A percentile compares a stretch with the other conserved stretches of the same genome.
phyloP scores from a whole-genome alignment of 2,329 filamentous ascomycete species.

The Diaporthe eres region DNA sequence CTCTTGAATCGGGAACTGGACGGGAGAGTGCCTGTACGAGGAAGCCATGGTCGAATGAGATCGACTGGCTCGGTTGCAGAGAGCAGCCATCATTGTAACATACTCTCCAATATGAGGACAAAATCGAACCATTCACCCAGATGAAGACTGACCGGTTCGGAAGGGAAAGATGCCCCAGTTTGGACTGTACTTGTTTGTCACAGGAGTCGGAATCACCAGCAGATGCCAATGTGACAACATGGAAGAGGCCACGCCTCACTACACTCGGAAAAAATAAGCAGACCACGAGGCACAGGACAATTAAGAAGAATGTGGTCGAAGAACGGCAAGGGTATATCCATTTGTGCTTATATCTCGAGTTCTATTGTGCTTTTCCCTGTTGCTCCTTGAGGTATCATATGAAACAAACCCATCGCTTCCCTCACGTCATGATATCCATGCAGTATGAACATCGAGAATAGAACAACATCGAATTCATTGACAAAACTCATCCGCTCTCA shows the following conservation, averaged over 20 bases:
- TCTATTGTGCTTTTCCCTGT: conserved; percentile 23
- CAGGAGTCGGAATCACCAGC: neutral
- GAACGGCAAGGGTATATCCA: conserved; percentile 36
- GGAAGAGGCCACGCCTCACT: neutral
- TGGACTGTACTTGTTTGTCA: too few relatives aligned
- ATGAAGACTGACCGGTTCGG: neutral
- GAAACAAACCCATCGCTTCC: conserved; percentile 38
- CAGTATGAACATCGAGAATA: conserved; percentile 31
- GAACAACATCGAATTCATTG: conserved; percentile 17
- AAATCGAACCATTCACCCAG: neutral
- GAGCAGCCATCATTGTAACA: conserved; percentile 15
- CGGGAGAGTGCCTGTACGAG: neutral
- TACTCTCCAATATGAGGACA: neutral
- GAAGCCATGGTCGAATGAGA: neutral
- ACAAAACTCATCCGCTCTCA: neutral
- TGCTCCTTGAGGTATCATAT: conserved; percentile 42
- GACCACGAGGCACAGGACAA: too few relatives aligned
- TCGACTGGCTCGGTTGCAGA: neutral
- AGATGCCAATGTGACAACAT: neutral
- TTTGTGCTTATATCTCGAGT: conserved; percentile 6
- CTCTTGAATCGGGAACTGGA: neutral
- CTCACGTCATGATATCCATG: conserved; percentile 22
- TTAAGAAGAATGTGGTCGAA: neutral
- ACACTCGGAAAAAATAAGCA: neutral
- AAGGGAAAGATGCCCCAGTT: neutral